Evolutionary conservation across 2,329 filamentous ascomycete genomes (phyloP), one percentile per base, ranked within the genome.

Genomic region (Acrodontium crateriforme): DNA sequence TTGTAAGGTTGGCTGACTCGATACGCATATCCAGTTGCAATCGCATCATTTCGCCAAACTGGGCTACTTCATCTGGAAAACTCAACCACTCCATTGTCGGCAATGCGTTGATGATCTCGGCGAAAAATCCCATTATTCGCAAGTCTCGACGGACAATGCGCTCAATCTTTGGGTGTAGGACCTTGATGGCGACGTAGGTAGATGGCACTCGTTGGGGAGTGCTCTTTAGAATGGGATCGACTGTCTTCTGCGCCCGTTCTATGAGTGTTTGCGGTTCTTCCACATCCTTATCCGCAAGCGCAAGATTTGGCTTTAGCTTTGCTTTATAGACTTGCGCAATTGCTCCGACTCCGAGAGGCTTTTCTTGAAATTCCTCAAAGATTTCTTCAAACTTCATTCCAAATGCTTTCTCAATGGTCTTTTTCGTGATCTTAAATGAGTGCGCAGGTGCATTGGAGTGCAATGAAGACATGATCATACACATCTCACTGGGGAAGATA

Each of bases 11-110:
- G 19, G 85, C 78, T 2, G 84, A 78, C 54, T 98, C 89, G 35
- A 95, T 95, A 28, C 89, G 78, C 18, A 98, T 66, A 54, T 98
- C 89, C 3, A 98, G 65, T 52, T 98, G 89, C n/a, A 95, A 63
- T 45, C 78, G 78, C 89, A 98, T 98, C 89, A 98, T 98, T 50
- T 91, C 80, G 14, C 85, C 87, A 48, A 98, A 98, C 47, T 95
- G 84, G 9, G 67, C 59, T 3, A 95, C 89, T 52, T 98, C 89
- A 42, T 94, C 87, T 0, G 89, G 89, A 6, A 98, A 71, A 0
- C 87, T 94, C 5, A 98, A 66, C 89, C 89, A 98, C 55, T 95
- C 83, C 49, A 98, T 89, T 0, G 85, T 93, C 1, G 89, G 89
- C 17, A 98, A 78, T 2, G 69, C 60, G 54, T 95, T 92, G 41